A percentile compares a stretch with the other conserved stretches of the same genome.
phyloP scores from a whole-genome alignment of 1,139 yeast genomes.

The Blastobotrys aristatus region DNA sequence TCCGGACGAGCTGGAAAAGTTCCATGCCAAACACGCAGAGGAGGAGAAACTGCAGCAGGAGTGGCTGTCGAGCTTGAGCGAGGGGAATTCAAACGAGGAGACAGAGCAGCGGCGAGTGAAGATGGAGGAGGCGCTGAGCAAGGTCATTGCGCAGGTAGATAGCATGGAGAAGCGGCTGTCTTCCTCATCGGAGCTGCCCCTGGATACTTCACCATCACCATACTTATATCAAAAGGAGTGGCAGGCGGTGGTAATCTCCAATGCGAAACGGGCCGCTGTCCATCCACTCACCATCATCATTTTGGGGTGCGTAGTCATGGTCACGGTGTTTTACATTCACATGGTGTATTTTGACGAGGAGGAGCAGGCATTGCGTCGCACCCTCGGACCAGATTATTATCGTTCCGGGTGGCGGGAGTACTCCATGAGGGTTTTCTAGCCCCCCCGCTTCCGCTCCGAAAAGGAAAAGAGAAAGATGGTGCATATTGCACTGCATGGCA shows the following conservation, averaged over 20 bases:
- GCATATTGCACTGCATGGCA: background rate
- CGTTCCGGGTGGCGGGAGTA: slow-evolving; percentile 16
- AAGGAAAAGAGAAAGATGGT: background rate
- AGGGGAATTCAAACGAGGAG: background rate
- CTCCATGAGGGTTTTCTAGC: slow-evolving; percentile 11
- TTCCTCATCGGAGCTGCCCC: background rate
- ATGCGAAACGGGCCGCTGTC: background rate
- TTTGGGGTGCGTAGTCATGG: background rate
- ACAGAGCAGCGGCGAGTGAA: background rate
- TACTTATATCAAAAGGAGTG: background rate
- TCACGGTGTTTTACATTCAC: slow-evolving; percentile 7
- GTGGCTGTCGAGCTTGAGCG: slow-evolving; percentile 2
- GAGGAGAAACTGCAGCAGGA: slow-evolving; percentile 6
- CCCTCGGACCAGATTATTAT: slow-evolving; percentile 14
- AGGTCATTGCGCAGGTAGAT: slow-evolving; percentile 1
- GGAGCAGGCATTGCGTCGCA: slow-evolving; percentile 11
- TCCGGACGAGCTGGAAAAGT: slow-evolving; percentile 8
- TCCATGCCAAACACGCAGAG: background rate
- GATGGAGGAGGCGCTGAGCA: slow-evolving; percentile 4
- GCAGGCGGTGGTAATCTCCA: background rate
- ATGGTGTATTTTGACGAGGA: slow-evolving; percentile 13
- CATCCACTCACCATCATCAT: slow-evolving; percentile 4
- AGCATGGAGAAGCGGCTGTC: slow-evolving; percentile 1
- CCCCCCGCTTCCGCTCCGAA: too few species aligned
- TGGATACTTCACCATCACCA: background rate